Evolutionary conservation across 352 stramenopile species (phyloP).

Genomic region (Pythium diclinum): DNA sequence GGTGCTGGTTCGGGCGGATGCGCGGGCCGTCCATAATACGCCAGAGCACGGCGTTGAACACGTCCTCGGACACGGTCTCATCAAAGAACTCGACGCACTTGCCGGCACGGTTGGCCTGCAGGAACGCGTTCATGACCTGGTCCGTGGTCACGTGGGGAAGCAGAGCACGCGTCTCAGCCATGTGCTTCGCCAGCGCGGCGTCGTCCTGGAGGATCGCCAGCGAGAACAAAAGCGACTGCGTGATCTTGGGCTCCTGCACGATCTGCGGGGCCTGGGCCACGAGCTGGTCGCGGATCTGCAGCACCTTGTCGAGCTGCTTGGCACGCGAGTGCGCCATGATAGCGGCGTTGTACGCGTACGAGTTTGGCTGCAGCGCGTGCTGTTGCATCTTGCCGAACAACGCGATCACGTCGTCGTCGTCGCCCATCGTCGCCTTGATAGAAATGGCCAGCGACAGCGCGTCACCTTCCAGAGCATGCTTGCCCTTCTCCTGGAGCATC

Average conservation of each 20-base stretch:
- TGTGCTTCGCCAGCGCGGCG: constrained; percentile 23
- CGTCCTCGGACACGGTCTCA: constrained; percentile 27
- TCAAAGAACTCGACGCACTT: constrained; percentile 55
- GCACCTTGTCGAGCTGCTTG: constrained; percentile 46
- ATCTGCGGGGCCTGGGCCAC: constrained; percentile 15
- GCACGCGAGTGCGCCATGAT: constrained; percentile 69
- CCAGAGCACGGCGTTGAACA: constrained; percentile 40
- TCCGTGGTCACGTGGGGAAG: constrained; percentile 46
- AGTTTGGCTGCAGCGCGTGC: constrained; percentile 57
- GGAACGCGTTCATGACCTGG: constrained; percentile 37
- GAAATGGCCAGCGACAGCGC: constrained; percentile 79
- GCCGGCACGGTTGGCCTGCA: constrained; percentile 34
- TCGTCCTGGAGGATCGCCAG: constrained; percentile 57
- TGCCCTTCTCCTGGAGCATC: constrained; percentile 56
- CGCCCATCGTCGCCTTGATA: constrained; percentile 61
- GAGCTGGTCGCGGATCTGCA: constrained; percentile 46
- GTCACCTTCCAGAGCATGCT: constrained; percentile 50
- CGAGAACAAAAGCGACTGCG: constrained; percentile 60
- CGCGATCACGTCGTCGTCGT: constrained; percentile 74
- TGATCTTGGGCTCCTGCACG: constrained; percentile 47
- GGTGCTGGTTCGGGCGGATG: background rate
- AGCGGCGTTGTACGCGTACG: constrained; percentile 75
- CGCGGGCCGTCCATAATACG: constrained; percentile 31
- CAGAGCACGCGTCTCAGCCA: constrained; percentile 32
- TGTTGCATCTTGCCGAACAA: constrained; percentile 73